A percentile compares a stretch with the other conserved stretches of the same genome.
These are phyloP conservation scores for Ascochyta fabae DNA, from an alignment of 2,329 filamentous ascomycete genomes.

Conservation along the genomic window DNA sequence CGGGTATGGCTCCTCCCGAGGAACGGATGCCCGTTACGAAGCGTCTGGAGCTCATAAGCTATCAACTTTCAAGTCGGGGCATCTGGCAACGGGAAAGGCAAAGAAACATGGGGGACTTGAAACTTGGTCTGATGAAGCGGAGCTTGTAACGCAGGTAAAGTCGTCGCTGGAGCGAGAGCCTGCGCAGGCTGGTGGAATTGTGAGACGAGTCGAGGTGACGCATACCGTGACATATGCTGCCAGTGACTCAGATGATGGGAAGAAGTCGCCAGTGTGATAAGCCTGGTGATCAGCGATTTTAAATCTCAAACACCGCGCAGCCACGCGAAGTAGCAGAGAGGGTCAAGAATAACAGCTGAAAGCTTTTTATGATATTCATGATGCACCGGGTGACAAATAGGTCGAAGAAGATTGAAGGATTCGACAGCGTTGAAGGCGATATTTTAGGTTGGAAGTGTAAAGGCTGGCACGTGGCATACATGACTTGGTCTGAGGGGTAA, in stretches of 20 bases:
- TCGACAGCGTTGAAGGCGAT: too few species aligned
- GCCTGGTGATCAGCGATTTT: too few species aligned
- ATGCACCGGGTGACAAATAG: too few species aligned
- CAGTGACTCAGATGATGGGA: slow-evolving; percentile 9
- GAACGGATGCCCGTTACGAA: slow-evolving; percentile 1
- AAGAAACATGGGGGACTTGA: background rate
- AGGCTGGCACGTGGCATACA: too few species aligned
- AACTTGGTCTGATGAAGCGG: slow-evolving; percentile 14
- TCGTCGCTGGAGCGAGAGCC: slow-evolving; percentile 4
- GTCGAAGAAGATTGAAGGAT: too few species aligned
- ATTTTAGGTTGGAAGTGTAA: background rate
- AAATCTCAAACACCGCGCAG: too few species aligned
- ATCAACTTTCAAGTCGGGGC: slow-evolving; percentile 9
- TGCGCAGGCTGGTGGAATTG: background rate
- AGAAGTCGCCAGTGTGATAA: background rate
- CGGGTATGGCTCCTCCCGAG: slow-evolving; percentile 12
- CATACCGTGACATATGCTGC: slow-evolving; percentile 13
- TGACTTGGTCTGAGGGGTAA: background rate
- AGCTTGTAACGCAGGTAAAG: slow-evolving; percentile 15
- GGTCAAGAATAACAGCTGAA: too few species aligned
- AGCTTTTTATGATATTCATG: too few species aligned
- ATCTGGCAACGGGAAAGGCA: slow-evolving; percentile 2
- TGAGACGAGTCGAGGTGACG: slow-evolving; percentile 12
- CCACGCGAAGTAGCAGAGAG: too few species aligned
- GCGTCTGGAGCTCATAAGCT: background rate